Evolutionary conservation across 768 basidiomycete genomes (phyloP).

Genomic region (Lactarius sp.): DNA sequence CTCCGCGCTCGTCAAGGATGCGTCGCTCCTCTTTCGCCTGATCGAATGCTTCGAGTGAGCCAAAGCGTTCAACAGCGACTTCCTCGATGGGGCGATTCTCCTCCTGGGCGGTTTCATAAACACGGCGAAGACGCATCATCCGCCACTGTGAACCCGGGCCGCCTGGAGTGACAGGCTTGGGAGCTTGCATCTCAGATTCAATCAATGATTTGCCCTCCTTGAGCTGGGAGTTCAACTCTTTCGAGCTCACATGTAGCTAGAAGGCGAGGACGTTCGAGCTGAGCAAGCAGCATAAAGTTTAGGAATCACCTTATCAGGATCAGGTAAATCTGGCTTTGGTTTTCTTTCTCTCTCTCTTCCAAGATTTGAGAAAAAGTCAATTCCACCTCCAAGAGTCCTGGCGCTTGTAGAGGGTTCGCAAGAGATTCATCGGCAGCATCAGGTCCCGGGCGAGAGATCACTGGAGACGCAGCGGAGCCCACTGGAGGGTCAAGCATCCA

Average conservation of each 20-base stretch:
- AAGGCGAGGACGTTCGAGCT: slow-evolving; percentile 13
- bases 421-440: slow-evolving; percentile 44
- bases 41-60: slow-evolving; percentile 76
- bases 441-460: slow-evolving; percentile 26
- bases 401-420: slow-evolving; percentile 41
- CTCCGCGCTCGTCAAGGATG: slow-evolving; percentile 78
- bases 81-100: slow-evolving; percentile 68
- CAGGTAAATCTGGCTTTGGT: slow-evolving; percentile 49
- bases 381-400: slow-evolving; percentile 50
- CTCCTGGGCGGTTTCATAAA: slow-evolving; percentile 88
- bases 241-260: slow-evolving; percentile 57
- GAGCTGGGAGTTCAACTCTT: slow-evolving; percentile 59
- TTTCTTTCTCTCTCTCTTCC: slow-evolving; percentile 76
- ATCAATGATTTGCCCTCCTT: slow-evolving; percentile 39
- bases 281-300: too few relatives aligned
- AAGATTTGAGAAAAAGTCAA: slow-evolving; percentile 88
- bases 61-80: slow-evolving; percentile 86
- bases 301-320: slow-evolving; percentile 65
- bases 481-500: slow-evolving; percentile 75
- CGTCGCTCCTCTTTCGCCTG: slow-evolving; percentile 85
- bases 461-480: slow-evolving; percentile 29
- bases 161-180: slow-evolving; percentile 63
- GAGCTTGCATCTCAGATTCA: slow-evolving; percentile 39
- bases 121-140: slow-evolving; percentile 91
- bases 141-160: slow-evolving; percentile 95